Conservation (phyloP, 208 protist species). For the Tritrichomonas foetus region DNA sequence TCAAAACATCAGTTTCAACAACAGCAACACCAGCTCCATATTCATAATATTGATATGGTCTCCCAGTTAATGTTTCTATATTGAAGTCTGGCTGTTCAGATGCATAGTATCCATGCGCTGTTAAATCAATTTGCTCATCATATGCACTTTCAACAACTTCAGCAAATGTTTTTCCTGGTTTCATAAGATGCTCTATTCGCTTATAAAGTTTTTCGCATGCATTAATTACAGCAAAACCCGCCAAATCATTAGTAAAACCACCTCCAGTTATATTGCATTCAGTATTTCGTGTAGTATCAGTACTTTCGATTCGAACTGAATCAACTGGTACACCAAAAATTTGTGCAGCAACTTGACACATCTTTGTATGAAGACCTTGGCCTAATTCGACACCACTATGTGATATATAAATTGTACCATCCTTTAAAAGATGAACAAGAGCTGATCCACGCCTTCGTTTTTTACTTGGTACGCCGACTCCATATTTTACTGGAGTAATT, state of each 20-base stretch:
- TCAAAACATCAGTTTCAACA: slow-evolving; percentile 61
- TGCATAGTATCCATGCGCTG: slow-evolving; percentile 64
- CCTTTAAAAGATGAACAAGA: slow-evolving; percentile 62
- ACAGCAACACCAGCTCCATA: slow-evolving; percentile 59
- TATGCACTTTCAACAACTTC: slow-evolving; percentile 55
- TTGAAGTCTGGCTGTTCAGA: slow-evolving; percentile 45
- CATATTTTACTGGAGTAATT: slow-evolving; percentile 71
- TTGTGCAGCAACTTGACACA: slow-evolving; percentile 55
- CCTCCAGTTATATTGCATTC: slow-evolving; percentile 63
- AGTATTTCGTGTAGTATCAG: slow-evolving; percentile 53
- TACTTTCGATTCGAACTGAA: slow-evolving; percentile 52
- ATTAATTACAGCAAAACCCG: slow-evolving; percentile 68
- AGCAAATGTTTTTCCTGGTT: neutral
- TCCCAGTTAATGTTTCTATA: slow-evolving; percentile 49
- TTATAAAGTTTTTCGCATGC: slow-evolving; percentile 59
- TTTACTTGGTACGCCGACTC: slow-evolving; percentile 64
- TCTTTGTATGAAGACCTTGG: slow-evolving; percentile 59
- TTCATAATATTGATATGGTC: slow-evolving; percentile 65
- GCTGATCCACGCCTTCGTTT: slow-evolving; percentile 65
- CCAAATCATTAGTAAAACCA: slow-evolving; percentile 64
- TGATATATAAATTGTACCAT: slow-evolving; percentile 58
- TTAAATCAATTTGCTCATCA: slow-evolving; percentile 58
- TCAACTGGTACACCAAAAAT: slow-evolving; percentile 52
- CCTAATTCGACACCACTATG: slow-evolving; percentile 64
- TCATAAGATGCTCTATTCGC: slow-evolving; percentile 41